phyloP scores from a whole-genome alignment of 2,329 filamentous ascomycete genomes.

The Trichoderma aggressivum region DNA sequence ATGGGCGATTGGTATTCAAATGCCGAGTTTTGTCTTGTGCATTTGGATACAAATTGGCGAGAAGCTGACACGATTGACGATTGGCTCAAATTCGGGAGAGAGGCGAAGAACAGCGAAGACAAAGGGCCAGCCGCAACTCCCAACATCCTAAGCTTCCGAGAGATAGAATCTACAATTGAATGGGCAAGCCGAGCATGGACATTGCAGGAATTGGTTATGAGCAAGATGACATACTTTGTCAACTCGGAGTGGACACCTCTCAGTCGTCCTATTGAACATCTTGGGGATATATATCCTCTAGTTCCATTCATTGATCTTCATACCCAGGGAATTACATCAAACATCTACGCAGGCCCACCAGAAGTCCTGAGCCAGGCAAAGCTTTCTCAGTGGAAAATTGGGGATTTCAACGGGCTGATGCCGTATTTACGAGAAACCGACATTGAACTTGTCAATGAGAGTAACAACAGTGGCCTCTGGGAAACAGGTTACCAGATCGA shows the following conservation, averaged over 20 bases:
- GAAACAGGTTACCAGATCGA: background rate
- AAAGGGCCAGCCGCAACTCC: background rate
- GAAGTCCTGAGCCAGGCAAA: background rate
- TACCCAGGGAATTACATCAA: background rate
- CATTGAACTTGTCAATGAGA: background rate
- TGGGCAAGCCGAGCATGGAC: constrained; percentile 14
- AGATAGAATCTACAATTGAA: background rate
- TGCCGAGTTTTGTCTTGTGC: background rate
- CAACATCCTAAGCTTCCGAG: background rate
- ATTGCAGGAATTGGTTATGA: constrained; percentile 17
- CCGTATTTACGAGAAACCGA: background rate
- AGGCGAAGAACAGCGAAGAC: background rate
- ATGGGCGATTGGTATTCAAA: constrained; percentile 4
- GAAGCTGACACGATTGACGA: background rate
- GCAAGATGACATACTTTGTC: constrained; percentile 12
- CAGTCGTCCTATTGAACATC: constrained; percentile 4
- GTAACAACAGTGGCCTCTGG: background rate
- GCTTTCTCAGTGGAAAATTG: background rate
- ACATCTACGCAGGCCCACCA: background rate
- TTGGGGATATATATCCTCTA: background rate
- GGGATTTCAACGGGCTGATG: background rate
- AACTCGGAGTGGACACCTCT: constrained; percentile 11
- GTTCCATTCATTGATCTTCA: constrained; percentile 11
- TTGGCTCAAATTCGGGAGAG: background rate
- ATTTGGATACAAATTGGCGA: background rate